Evolutionary conservation across 2,329 filamentous ascomycete species (phyloP).

Genomic region (Pseudopithomyces maydicus): DNA sequence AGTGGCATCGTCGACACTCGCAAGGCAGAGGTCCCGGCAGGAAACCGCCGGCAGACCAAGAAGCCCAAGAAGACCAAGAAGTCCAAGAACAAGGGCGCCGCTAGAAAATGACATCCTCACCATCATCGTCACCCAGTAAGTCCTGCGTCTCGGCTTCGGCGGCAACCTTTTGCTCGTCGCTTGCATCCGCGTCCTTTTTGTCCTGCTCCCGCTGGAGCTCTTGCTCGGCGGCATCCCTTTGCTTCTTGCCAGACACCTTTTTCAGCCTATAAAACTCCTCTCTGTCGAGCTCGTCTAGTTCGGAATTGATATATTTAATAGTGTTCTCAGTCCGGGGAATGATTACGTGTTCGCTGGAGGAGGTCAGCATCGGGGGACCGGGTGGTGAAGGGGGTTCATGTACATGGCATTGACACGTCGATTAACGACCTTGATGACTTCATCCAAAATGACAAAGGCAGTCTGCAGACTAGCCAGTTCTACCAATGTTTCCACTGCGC

Average conservation of each 20-base stretch:
- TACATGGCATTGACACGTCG: conserved; percentile 96
- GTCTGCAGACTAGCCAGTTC: conserved; percentile 96
- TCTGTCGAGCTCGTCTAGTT: conserved; percentile 94
- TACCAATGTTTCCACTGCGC: conserved; percentile 93
- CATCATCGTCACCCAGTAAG: conserved; percentile 75
- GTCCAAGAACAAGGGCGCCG: not conserved
- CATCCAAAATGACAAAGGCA: conserved; percentile 95
- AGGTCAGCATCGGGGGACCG: conserved; percentile 19
- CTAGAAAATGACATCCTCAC: conserved; percentile 86
- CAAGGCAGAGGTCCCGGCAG: not conserved
- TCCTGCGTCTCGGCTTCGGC: conserved; percentile 60
- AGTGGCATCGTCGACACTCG: not conserved
- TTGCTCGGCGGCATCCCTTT: conserved; percentile 53
- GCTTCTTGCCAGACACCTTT: conserved; percentile 80
- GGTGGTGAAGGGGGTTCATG: conserved; percentile 42
- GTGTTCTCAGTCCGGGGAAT: conserved; percentile 98
- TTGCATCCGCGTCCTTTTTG: conserved; percentile 27
- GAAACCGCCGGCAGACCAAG: not conserved
- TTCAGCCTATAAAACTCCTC: conserved; percentile 98
- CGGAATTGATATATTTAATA: conserved; percentile 99
- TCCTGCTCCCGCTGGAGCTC: conserved; percentile 51
- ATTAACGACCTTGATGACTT: conserved; percentile 99
- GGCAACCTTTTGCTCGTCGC: conserved; percentile 12
- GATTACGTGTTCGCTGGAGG: conserved; percentile 80
- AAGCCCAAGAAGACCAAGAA: not conserved